These are phyloP conservation scores for Bryoerythrophyllum caledonicum DNA, from an alignment of 225 moss, liverwort and hornwort genomes.

Conservation along the genomic window DNA sequence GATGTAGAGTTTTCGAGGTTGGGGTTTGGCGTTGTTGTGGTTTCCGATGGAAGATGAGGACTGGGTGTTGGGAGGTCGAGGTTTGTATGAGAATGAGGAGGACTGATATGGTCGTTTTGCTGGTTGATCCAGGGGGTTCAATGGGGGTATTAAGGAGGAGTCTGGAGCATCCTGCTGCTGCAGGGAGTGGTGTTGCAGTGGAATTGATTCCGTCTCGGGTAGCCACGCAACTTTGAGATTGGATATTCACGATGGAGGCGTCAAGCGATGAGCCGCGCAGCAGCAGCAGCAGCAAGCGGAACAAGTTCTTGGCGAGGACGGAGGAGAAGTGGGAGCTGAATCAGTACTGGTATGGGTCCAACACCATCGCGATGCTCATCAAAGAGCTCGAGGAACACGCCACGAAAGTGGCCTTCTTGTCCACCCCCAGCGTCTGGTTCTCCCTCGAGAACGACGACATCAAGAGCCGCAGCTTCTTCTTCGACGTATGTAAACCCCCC, in stretches of 20 bases:
- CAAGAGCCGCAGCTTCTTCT: conserved; percentile 81
- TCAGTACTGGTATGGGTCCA: conserved; percentile 96
- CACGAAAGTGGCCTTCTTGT: conserved; percentile 91
- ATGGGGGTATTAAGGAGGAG: neutral
- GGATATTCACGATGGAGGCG: neutral
- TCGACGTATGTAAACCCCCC: conserved; percentile 49
- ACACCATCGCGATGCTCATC: conserved; percentile 82
- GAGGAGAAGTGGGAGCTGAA: conserved; percentile 97
- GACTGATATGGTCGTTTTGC: neutral
- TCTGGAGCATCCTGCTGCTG: conserved; percentile 1
- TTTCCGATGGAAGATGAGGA: neutral
- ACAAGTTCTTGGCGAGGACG: conserved; percentile 73
- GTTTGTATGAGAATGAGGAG: neutral
- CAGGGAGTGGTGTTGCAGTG: neutral
- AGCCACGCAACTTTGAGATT: neutral
- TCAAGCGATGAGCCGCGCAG: conserved; percentile 4
- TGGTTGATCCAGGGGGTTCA: neutral
- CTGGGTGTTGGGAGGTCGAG: neutral
- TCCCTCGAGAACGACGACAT: conserved; percentile 75
- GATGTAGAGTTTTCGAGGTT: no score
- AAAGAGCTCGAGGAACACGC: conserved; percentile 96
- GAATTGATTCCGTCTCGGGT: neutral
- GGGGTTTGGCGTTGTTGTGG: neutral
- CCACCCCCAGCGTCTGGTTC: conserved; percentile 98
- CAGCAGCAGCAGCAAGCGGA: conserved; percentile 28